Conservation (phyloP, 2,329 filamentous ascomycete species). For the Ramichloridium luteum region DNA sequence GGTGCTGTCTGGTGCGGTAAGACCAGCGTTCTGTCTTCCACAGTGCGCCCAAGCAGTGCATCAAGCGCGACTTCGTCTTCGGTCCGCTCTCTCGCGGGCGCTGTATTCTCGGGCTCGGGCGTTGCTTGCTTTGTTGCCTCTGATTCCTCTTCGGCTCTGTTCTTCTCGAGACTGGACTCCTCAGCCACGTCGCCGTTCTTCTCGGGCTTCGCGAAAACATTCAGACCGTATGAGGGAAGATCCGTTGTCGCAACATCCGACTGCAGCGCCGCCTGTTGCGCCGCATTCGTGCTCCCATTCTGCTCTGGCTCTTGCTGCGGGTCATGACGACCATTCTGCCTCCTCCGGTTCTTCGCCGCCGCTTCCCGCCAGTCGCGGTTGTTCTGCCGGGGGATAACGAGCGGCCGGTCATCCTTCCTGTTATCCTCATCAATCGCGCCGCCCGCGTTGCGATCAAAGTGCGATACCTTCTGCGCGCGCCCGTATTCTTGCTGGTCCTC, state of each 20-base stretch:
- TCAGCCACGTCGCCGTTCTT: neutral
- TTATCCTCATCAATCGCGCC: slow-evolving; percentile 34
- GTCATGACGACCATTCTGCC: slow-evolving; percentile 36
- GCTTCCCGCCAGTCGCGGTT: slow-evolving; percentile 55
- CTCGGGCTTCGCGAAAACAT: slow-evolving; percentile 1
- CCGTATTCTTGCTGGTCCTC: slow-evolving; percentile 39
- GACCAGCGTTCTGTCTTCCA: slow-evolving; percentile 25
- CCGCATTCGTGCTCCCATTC: too few relatives aligned
- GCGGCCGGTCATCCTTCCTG: slow-evolving; percentile 28
- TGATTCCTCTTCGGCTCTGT: neutral
- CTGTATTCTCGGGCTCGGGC: slow-evolving; percentile 4
- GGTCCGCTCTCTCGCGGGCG: slow-evolving; percentile 26
- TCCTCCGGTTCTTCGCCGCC: slow-evolving; percentile 32
- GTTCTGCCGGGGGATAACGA: slow-evolving; percentile 46
- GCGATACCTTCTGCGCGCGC: slow-evolving; percentile 38
- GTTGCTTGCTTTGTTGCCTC: slow-evolving; percentile 15
- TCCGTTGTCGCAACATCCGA: neutral
- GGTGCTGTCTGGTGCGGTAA: slow-evolving; percentile 23
- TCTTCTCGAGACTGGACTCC: neutral
- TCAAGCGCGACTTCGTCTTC: slow-evolving; percentile 47
- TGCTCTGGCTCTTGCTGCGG: slow-evolving; percentile 8
- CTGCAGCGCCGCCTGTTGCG: neutral
- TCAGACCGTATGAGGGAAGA: neutral
- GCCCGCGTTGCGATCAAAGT: slow-evolving; percentile 41
- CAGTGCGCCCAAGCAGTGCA: slow-evolving; percentile 30